phyloP scores from a whole-genome alignment of 1,139 yeast species.

The Debaryomyces fabryi region DNA sequence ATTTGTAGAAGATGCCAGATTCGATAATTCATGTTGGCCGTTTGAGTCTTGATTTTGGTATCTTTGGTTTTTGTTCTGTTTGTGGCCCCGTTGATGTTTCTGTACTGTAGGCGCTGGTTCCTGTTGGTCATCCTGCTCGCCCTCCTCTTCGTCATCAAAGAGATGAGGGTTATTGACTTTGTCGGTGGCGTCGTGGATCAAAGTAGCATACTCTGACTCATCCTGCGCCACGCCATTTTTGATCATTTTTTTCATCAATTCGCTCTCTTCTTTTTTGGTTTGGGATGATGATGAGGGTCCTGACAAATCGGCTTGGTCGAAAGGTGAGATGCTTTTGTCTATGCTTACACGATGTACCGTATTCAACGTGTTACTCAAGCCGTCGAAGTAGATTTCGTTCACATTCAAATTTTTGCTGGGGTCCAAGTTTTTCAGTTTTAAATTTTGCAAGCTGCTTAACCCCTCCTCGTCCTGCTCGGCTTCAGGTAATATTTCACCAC shows the following conservation, averaged over 20 bases:
- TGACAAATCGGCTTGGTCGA: conserved; percentile 8
- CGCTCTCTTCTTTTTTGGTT: conserved; percentile 19
- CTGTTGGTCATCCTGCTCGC: conserved; percentile 18
- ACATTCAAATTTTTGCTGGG: conserved; percentile 44
- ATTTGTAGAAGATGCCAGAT: conserved; percentile 2
- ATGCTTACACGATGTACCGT: conserved; percentile 12
- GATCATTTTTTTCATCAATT: conserved; percentile 33
- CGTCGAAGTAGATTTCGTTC: conserved; percentile 43
- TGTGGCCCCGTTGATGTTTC: not conserved
- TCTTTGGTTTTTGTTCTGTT: conserved; percentile 3
- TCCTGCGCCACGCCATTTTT: conserved; percentile 26
- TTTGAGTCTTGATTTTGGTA: not conserved
- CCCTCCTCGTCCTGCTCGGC: conserved; percentile 66
- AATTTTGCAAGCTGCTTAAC: conserved; percentile 42
- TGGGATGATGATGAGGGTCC: conserved; percentile 3
- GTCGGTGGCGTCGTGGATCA: conserved; percentile 27
- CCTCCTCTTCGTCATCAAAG: conserved; percentile 34
- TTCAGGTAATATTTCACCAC: conserved; percentile 62
- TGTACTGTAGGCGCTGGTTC: conserved; percentile 10
- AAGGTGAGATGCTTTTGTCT: conserved; percentile 13
- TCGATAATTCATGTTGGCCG: conserved; percentile 5
- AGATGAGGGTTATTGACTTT: conserved; percentile 31
- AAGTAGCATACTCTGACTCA: conserved; percentile 28
- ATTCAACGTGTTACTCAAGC: conserved; percentile 26
- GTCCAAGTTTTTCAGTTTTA: conserved; percentile 44